phyloP scores from a whole-genome alignment of 129 eudicot species.

The Chrysanthemum makinoi region DNA sequence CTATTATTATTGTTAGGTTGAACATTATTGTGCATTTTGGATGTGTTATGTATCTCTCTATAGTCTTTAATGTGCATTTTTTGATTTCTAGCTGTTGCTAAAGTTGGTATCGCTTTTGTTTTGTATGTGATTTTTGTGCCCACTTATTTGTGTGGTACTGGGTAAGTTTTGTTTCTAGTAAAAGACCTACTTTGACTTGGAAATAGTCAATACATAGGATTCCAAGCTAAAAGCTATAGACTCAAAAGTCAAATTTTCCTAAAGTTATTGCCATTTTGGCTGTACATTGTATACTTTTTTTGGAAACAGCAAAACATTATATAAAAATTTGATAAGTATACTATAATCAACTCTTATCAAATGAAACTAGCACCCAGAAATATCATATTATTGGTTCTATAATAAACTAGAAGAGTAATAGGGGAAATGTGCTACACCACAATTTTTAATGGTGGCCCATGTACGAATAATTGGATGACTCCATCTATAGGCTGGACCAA shows the following conservation, averaged over 20 bases:
- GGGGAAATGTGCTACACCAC: neutral
- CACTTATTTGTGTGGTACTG: neutral
- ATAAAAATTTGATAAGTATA: neutral
- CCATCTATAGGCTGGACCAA: neutral
- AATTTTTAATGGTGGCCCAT: neutral
- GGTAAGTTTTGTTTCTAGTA: neutral
- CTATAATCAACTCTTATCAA: neutral
- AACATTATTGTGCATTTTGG: neutral
- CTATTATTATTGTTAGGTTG: neutral
- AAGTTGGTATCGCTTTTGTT: too few relatives aligned
- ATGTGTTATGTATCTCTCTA: too few relatives aligned
- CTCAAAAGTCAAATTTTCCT: neutral
- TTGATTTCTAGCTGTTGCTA: too few relatives aligned
- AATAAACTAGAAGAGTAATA: neutral
- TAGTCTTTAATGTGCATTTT: too few relatives aligned
- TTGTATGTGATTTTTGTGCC: neutral
- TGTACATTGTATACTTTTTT: neutral
- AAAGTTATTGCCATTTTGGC: conserved; percentile 9
- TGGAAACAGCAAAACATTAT: conserved; percentile 4
- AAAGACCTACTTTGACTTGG: conserved; percentile 4
- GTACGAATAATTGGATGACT: neutral
- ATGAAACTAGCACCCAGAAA: neutral
- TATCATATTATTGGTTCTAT: neutral
- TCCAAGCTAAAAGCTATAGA: neutral
- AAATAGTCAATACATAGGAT: conserved; percentile 13